Percentiles rank a stretch among this genome's conserved stretches.
These are phyloP conservation scores for Arthrobotrys sinensis DNA, from an alignment of 2,329 filamentous ascomycete species.

Conservation along the genomic window DNA sequence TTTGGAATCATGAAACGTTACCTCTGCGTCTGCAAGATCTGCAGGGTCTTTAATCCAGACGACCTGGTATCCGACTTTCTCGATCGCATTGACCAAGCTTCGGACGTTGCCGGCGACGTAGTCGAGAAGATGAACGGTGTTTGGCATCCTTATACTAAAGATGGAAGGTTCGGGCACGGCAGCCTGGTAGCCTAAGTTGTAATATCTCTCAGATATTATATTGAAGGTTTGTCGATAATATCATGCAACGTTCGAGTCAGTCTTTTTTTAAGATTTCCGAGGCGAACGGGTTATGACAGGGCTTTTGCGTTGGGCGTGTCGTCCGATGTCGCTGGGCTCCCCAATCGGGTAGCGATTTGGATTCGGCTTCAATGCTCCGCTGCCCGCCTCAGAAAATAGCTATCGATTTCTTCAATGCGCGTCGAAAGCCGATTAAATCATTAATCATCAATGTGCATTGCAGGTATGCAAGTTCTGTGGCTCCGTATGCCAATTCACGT, in stretches of 20 bases:
- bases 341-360: slow-evolving; percentile 29
- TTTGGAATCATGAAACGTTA: slow-evolving; percentile 68
- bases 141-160: slow-evolving; percentile 40
- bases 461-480: slow-evolving; percentile 1
- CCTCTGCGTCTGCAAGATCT: slow-evolving; percentile 87
- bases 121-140: slow-evolving; percentile 71
- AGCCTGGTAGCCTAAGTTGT: slow-evolving; percentile 12
- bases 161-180: slow-evolving; percentile 5
- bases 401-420: slow-evolving; percentile 9
- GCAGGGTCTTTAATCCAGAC: slow-evolving; percentile 90
- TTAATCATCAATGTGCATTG: slow-evolving; percentile 15
- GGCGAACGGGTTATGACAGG: neutral
- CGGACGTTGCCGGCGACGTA: slow-evolving; percentile 98
- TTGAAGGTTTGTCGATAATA: slow-evolving; percentile 13
- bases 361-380: slow-evolving; percentile 10
- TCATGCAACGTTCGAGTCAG: slow-evolving; percentile 17
- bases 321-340: slow-evolving; percentile 59
- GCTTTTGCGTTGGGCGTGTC: slow-evolving; percentile 58
- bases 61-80: slow-evolving; percentile 92
- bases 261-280: slow-evolving; percentile 19
- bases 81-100: slow-evolving; percentile 96
- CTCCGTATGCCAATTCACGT: slow-evolving; percentile 1
- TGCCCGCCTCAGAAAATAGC: slow-evolving; percentile 20
- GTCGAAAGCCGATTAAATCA: neutral
- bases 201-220: slow-evolving; percentile 15